Percentiles rank a stretch among this genome's conserved stretches.
phyloP scores from a whole-genome alignment of 164 flowering plant genomes.

The Litsea cubeba region DNA sequence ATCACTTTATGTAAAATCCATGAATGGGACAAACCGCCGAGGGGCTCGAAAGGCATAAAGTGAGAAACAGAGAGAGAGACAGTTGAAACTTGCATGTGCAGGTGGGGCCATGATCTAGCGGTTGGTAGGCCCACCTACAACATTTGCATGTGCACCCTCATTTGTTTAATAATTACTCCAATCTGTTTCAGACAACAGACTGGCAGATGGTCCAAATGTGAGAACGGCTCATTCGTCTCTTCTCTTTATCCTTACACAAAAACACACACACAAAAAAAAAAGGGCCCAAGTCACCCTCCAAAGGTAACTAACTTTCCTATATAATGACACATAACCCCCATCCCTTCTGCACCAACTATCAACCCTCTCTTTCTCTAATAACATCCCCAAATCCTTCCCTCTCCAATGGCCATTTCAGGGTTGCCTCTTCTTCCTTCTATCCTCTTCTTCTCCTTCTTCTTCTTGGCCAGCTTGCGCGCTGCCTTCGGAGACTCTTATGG shows the following conservation, averaged over 20 bases:
- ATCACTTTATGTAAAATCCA: background rate
- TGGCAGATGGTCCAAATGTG: slow-evolving; percentile 1
- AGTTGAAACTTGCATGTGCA: slow-evolving; percentile 38
- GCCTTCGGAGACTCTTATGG: slow-evolving; percentile 19
- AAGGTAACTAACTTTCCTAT: background rate
- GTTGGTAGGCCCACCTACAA: slow-evolving; percentile 31
- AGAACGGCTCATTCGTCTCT: slow-evolving; percentile 15
- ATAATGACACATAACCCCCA: background rate
- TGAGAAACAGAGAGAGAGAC: background rate
- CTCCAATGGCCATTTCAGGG: slow-evolving; percentile 14
- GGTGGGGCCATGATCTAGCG: slow-evolving; percentile 21
- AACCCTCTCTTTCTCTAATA: background rate
- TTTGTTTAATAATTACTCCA: slow-evolving; percentile 12
- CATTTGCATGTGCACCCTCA: slow-evolving; percentile 49
- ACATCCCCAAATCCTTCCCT: background rate
- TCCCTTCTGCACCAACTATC: background rate
- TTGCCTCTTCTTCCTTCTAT: background rate
- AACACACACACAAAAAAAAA: too few species aligned
- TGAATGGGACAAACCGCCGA: background rate
- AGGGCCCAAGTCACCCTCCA: background rate
- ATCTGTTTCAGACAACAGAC: slow-evolving; percentile 4
- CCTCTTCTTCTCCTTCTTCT: background rate
- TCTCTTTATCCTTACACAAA: background rate
- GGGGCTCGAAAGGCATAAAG: background rate
- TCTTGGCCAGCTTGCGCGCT: background rate